A percentile compares a stretch with the other conserved stretches of the same genome.
phyloP scores from a whole-genome alignment of 768 basidiomycete species.

The Pleurotus tuber-regium region DNA sequence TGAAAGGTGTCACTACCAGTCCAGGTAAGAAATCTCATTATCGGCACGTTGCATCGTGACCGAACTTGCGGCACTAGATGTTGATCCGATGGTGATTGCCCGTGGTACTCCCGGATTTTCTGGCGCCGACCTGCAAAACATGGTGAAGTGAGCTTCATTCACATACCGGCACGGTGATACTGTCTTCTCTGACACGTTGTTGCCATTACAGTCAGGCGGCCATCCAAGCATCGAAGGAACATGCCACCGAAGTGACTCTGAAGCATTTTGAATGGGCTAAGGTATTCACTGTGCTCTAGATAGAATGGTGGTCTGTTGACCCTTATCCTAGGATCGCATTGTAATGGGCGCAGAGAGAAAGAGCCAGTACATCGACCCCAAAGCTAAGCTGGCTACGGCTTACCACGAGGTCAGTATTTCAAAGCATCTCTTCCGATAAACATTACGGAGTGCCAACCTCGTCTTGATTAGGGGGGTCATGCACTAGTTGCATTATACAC shows the following conservation, averaged over 20 bases:
- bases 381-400: constrained; percentile 86
- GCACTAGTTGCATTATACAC: constrained; percentile 95
- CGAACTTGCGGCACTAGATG: constrained; percentile 40
- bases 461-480: constrained; percentile 69
- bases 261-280: constrained; percentile 99
- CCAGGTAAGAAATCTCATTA: constrained; percentile 35
- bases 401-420: constrained; percentile 89
- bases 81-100: constrained; percentile 86
- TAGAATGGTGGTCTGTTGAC: not conserved
- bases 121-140: constrained; percentile 94
- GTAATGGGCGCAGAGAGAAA: constrained; percentile 96
- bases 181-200: not conserved
- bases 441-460: constrained; percentile 6
- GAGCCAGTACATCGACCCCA: constrained; percentile 84
- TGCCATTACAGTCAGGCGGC: constrained; percentile 68
- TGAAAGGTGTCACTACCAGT: constrained; percentile 71
- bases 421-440: constrained; percentile 5
- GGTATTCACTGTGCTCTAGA: constrained; percentile 34
- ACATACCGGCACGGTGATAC: constrained; percentile 1
- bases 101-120: constrained; percentile 96
- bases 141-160: constrained; percentile 77
- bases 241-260: constrained; percentile 63
- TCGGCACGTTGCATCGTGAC: constrained; percentile 14
- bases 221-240: constrained; percentile 89
- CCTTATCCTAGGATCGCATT: constrained; percentile 71